Evolutionary conservation across 176 grass and related monocot genomes (phyloP), one percentile per base, ranked within the genome.

Genomic region (Musa troglodytarum): DNA sequence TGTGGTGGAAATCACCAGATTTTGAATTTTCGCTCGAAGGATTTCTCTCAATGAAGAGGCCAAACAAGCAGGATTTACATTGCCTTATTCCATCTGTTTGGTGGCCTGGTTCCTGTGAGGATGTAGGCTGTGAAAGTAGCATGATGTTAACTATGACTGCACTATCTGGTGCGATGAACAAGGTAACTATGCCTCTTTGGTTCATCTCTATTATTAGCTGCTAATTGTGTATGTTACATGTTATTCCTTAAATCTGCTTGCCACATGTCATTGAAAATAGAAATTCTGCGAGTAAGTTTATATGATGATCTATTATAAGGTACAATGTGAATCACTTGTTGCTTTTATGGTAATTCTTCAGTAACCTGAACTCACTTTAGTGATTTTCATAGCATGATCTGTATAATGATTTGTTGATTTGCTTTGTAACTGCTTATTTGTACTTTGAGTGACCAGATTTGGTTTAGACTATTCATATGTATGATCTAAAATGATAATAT

Each of bases 11-110:
- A 23, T 80, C 87, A 67, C 78, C 71, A 54, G 85, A 95, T 86
- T 90, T 95, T 78, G 68, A 72, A 21, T 83, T 88, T 73, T 90
- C 85, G 1, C 84, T 95, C 22, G 92, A 95, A 85, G 88, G 88
- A n/a, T 90, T 90, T 58, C 92, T 95, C 65, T 86, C 92, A 52
- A 81, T 78, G 54, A 95, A 90, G 78, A 87, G 80, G 69, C 88
- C 88, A 80, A 95, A 90, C 80, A 90, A 88, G 81, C 87, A 86
- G 72, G 88, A 95, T 71, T 74, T 95, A 65, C 84, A 95, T 61
- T 83, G 72, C 79, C 87, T 95, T 59, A 79, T 95, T 76, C 92
- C 92, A 77, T 88, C 92, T 71, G 88, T 95, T 67, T 95, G 92
- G 92, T 95, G 92, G 92, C 88, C 88, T 80, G 86, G 87, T 21